These are phyloP conservation scores for Metschnikowia aberdeeniae DNA, from an alignment of 805 yeast genomes.

Conservation along the genomic window DNA sequence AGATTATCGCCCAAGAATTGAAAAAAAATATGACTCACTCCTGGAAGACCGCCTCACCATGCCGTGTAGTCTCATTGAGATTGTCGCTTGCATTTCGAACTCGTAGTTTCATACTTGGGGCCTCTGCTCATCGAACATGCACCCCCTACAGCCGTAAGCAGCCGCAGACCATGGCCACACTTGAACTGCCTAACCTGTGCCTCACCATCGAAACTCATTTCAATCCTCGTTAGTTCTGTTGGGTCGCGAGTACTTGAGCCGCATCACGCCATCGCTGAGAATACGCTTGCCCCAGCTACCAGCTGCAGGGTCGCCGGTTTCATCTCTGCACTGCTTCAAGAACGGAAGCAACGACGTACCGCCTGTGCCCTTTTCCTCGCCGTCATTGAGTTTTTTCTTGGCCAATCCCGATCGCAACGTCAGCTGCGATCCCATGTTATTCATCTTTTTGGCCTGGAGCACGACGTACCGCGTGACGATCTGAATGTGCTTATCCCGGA, in stretches of 20 bases:
- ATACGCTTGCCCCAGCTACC: constrained; percentile 86
- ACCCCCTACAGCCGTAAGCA: too few relatives aligned
- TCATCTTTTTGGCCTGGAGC: constrained; percentile 63
- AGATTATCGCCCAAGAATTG: too few relatives aligned
- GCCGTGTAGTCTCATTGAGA: too few relatives aligned
- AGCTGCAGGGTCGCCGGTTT: constrained; percentile 91
- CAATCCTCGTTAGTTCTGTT: constrained; percentile 41
- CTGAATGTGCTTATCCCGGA: constrained; percentile 91
- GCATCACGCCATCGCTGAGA: constrained; percentile 52
- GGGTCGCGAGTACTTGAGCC: constrained; percentile 35
- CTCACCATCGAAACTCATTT: not conserved
- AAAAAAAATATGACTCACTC: too few relatives aligned
- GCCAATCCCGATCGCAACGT: constrained; percentile 68
- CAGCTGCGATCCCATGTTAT: constrained; percentile 49
- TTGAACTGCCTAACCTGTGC: not conserved
- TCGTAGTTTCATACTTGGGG: too few relatives aligned
- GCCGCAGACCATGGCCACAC: not conserved
- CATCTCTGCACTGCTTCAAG: constrained; percentile 92
- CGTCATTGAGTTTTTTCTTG: constrained; percentile 42
- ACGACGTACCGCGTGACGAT: constrained; percentile 85
- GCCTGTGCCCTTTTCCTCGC: constrained; percentile 80
- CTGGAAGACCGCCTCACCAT: too few relatives aligned
- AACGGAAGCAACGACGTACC: constrained; percentile 91
- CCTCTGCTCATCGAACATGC: not conserved
- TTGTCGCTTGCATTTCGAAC: too few relatives aligned